Evolutionary conservation across 148 eudicot species (phyloP).

Genomic region (Dysphania ambrosioides): DNA sequence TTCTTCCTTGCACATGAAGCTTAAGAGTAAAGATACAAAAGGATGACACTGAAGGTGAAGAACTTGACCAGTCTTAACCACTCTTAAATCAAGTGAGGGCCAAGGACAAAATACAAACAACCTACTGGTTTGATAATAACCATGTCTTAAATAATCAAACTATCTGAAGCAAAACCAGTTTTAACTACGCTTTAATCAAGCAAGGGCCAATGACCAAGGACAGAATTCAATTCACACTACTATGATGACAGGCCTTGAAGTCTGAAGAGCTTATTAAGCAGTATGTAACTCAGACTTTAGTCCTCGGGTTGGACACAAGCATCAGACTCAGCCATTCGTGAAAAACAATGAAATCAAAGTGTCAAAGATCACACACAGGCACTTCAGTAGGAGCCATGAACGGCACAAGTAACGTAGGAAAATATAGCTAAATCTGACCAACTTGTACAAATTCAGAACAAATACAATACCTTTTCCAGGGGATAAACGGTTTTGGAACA

Average conservation of each 20-base stretch:
- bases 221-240: background rate
- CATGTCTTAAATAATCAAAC: background rate
- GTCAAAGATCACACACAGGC: background rate
- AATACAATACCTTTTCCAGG: slow-evolving; percentile 62
- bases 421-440: background rate
- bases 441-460: background rate
- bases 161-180: background rate
- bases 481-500: slow-evolving; percentile 93
- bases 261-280: background rate
- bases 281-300: background rate
- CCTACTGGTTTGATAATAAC: too few relatives aligned
- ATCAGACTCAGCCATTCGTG: background rate
- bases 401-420: background rate
- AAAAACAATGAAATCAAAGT: background rate
- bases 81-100: too few relatives aligned
- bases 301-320: background rate
- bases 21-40: background rate
- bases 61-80: too few relatives aligned
- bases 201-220: background rate
- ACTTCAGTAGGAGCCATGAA: background rate
- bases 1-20: background rate
- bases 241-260: background rate
- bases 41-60: background rate
- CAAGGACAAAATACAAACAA: too few relatives aligned
- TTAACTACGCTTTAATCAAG: background rate